A percentile compares a stretch with the other conserved stretches of the same genome.
Conservation (phyloP, 441 rosid species). For the Viola pubescens region DNA sequence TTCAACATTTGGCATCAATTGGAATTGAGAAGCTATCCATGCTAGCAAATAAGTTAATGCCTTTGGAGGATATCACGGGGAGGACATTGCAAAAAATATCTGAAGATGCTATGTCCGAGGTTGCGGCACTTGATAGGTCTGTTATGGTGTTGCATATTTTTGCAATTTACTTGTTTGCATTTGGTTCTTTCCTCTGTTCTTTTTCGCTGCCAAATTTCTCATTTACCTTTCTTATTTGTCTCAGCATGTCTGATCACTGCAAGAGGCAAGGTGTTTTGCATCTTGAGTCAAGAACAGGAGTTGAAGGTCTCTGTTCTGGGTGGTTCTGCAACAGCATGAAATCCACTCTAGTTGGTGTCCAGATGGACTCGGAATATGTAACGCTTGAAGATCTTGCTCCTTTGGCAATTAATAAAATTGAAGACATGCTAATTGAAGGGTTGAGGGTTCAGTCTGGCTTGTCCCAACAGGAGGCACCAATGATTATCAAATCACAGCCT, state of each 20-base stretch:
- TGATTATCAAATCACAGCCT: slow-evolving; percentile 29
- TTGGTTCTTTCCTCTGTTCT: not conserved
- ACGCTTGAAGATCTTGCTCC: slow-evolving; percentile 33
- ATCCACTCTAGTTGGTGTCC: slow-evolving; percentile 12
- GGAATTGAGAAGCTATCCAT: slow-evolving; percentile 40
- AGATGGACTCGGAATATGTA: slow-evolving; percentile 23
- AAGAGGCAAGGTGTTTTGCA: slow-evolving; percentile 22
- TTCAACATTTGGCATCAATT: slow-evolving; percentile 46
- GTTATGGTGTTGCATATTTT: slow-evolving; percentile 12
- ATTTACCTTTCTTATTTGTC: slow-evolving; percentile 5
- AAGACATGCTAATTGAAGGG: slow-evolving; percentile 50
- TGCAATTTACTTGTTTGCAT: not conserved
- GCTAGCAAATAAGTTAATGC: slow-evolving; percentile 43
- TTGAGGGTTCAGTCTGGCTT: slow-evolving; percentile 62
- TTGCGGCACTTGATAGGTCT: slow-evolving; percentile 31
- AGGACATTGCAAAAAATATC: slow-evolving; percentile 48
- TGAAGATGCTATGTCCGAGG: slow-evolving; percentile 19
- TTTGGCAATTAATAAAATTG: slow-evolving; percentile 43
- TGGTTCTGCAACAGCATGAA: slow-evolving; percentile 8
- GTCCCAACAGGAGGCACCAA: slow-evolving; percentile 52
- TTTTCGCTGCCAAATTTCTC: not conserved
- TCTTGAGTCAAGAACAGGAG: slow-evolving; percentile 23
- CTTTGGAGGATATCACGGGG: slow-evolving; percentile 58
- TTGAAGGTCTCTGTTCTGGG: slow-evolving; percentile 19
- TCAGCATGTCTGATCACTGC: slow-evolving; percentile 13